Evolutionary conservation across 805 yeast species (phyloP), one percentile per base, ranked within the genome.

Genomic region (Phaffomyces antillensis): DNA sequence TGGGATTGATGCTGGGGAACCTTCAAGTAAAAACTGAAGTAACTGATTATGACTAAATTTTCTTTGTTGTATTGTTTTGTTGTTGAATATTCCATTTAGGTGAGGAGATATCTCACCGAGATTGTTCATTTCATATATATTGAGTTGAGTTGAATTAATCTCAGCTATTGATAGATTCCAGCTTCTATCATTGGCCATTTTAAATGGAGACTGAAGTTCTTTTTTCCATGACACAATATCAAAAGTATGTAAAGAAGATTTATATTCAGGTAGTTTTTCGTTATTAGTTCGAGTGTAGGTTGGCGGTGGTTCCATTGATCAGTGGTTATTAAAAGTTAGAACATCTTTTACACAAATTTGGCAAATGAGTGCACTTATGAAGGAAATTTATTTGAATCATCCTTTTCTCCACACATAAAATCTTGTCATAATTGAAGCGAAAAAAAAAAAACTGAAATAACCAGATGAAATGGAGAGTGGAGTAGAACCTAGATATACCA

Each of bases 141-240:
- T 46, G 10, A 46, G 28, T 11, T 46, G 49, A 11, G 46, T 44
- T 9, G 49, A 43, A 17, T 47, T 44, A 28, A 47, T 18, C 11
- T 47, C 48, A 4, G 41, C 41, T 2, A 47, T 32, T n/a, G 42
- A 45, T 5, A 45, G 18, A 7, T 18, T 31, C 50, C 50, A 47
- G 3, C 28, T 31, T 44, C 48, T 41, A 31, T 44, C 42, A 13
- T 20, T 41, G 1, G 43, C 40, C 3, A 35, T 15, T 13, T 36
- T 42, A 30, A 47, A 47, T 2, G 50, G 47, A 13, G 48, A 35
- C 8, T 40, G 36, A 7, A 47, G 41, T 17, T 47, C 48, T 26
- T 33, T 44, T 31, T 47, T 47, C 46, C 46, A 43, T 30, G n/a
- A n/a, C 5, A 39, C 38, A 15, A 43, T 25, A 18, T 43, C 43